Evolutionary conservation across 2,329 filamentous ascomycete genomes (phyloP).

Genomic region (Cryphonectria japonica): DNA sequence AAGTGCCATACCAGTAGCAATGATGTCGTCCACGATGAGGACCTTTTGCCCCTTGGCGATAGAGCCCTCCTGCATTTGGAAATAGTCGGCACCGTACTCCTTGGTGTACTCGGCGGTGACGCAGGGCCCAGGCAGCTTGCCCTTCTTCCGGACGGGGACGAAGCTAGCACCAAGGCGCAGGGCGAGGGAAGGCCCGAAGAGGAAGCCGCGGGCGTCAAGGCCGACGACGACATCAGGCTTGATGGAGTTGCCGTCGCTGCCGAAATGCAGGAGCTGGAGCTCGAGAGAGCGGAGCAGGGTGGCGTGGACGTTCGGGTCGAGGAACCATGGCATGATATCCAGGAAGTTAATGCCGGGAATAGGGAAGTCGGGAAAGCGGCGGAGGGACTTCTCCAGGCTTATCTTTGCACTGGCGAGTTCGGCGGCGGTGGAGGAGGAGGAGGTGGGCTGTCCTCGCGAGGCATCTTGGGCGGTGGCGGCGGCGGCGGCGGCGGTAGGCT

Average conservation of each 20-base stretch:
- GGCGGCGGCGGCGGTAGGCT: conserved; percentile 15
- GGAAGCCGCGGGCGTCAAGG: conserved; percentile 90
- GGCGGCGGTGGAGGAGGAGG: conserved; percentile 64
- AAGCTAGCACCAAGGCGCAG: conserved; percentile 82
- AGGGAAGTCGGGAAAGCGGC: conserved; percentile 90
- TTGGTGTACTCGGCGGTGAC: conserved; percentile 87
- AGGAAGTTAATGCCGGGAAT: conserved; percentile 92
- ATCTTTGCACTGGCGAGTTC: conserved; percentile 71
- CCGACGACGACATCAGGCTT: conserved; percentile 90
- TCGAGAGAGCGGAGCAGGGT: conserved; percentile 83
- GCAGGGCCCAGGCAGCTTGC: conserved; percentile 90
- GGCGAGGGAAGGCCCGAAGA: conserved; percentile 90
- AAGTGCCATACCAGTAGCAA: conserved; percentile 77
- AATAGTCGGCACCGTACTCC: conserved; percentile 93
- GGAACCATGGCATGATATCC: conserved; percentile 96
- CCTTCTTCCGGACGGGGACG: conserved; percentile 91
- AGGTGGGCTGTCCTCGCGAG: conserved; percentile 66
- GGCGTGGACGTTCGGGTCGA: conserved; percentile 72
- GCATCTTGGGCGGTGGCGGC: conserved; percentile 51
- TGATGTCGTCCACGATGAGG: conserved; percentile 95
- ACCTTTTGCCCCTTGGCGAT: conserved; percentile 88
- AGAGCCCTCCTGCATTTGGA: conserved; percentile 91
- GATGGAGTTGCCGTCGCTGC: conserved; percentile 41
- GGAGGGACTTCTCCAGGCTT: conserved; percentile 73
- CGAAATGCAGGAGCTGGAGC: conserved; percentile 71